Evolutionary conservation across 1,139 yeast genomes (phyloP).

Genomic region (Kodamaea arcana): DNA sequence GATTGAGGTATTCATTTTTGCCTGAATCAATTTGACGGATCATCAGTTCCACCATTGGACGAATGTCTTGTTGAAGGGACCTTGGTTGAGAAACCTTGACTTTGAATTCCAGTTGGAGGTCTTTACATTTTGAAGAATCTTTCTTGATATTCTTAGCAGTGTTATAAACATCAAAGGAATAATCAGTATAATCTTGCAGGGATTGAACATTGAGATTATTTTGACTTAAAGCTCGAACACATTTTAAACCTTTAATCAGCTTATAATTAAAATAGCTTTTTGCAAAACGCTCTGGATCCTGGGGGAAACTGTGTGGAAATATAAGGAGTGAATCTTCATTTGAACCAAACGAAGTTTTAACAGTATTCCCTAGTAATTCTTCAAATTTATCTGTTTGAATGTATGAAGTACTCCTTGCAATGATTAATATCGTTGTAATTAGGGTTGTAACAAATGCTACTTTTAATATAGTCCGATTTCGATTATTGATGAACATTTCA

Average conservation of each 20-base stretch:
- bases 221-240: neutral
- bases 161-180: constrained; percentile 8
- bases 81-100: constrained; percentile 9
- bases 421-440: neutral
- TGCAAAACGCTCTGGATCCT: constrained; percentile 8
- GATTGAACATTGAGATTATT: neutral
- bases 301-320: constrained; percentile 8
- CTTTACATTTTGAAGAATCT: constrained; percentile 8
- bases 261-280: constrained; percentile 2
- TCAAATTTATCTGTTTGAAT: neutral
- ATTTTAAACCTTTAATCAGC: neutral
- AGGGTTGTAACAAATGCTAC: neutral
- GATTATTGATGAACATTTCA: neutral
- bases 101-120: constrained; percentile 3
- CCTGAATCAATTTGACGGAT: constrained; percentile 9
- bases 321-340: constrained; percentile 4
- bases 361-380: too few species aligned
- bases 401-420: neutral
- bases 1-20: constrained; percentile 11
- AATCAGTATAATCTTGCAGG: constrained; percentile 3
- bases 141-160: constrained; percentile 7
- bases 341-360: neutral
- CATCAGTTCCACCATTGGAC: constrained; percentile 7
- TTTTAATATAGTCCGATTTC: neutral
- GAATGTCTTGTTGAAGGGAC: constrained; percentile 8